Conservation (phyloP, 2,329 filamentous ascomycete genomes). For the Penicillium sp. region DNA sequence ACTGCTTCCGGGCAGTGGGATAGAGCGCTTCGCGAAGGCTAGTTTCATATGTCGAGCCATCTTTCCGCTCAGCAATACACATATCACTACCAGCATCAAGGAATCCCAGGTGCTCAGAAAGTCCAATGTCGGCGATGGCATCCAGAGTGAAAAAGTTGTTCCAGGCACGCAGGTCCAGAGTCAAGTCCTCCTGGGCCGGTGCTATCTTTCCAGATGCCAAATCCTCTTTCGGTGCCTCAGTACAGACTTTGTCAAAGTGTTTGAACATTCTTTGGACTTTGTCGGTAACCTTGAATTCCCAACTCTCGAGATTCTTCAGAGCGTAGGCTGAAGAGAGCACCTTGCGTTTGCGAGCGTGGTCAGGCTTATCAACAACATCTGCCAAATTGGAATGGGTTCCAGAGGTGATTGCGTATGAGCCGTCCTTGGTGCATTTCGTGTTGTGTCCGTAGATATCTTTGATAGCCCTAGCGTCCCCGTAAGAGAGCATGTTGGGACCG, state of each 20-base stretch:
- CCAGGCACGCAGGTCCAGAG: constrained; percentile 57
- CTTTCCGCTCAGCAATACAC: constrained; percentile 47
- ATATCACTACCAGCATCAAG: constrained; percentile 55
- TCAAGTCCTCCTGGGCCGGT: constrained; percentile 31
- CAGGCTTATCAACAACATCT: constrained; percentile 56
- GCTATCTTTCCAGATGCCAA: constrained; percentile 34
- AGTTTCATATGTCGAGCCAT: constrained; percentile 53
- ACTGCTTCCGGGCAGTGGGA: constrained; percentile 55
- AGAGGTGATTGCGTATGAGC: constrained; percentile 50
- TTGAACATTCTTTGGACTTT: constrained; percentile 52
- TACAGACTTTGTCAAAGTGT: constrained; percentile 50
- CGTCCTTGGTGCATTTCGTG: constrained; percentile 56
- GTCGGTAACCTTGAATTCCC: constrained; percentile 61
- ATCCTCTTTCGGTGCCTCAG: constrained; percentile 32
- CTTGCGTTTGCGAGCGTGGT: constrained; percentile 58
- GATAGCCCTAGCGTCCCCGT: constrained; percentile 47
- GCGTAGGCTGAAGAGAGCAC: constrained; percentile 58
- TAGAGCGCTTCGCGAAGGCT: constrained; percentile 58
- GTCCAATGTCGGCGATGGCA: constrained; percentile 61
- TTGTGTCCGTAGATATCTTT: constrained; percentile 59
- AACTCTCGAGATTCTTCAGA: constrained; percentile 58
- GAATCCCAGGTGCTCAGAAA: constrained; percentile 57
- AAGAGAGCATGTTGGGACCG: constrained; percentile 53
- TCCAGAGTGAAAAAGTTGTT: constrained; percentile 62
- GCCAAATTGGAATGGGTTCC: constrained; percentile 58